Percentiles rank a stretch among this genome's conserved stretches.
These are phyloP conservation scores for Lophiotrema nucula DNA, from an alignment of 495 filamentous ascomycete species.

Conservation along the genomic window DNA sequence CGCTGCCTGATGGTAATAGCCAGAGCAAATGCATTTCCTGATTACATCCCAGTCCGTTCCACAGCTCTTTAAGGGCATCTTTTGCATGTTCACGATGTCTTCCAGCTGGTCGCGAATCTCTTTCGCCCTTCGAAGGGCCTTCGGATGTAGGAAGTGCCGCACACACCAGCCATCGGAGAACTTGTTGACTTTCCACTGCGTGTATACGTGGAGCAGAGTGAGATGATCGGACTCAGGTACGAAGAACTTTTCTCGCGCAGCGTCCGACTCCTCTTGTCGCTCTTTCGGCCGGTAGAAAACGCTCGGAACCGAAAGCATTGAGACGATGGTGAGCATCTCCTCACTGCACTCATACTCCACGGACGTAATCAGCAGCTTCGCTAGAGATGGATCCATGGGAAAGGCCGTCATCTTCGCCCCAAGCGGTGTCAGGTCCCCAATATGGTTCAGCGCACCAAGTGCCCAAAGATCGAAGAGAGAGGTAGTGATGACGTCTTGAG, in stretches of 20 bases:
- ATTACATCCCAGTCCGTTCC: slow-evolving; percentile 97
- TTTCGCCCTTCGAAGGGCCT: slow-evolving; percentile 83
- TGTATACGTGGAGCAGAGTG: slow-evolving; percentile 93
- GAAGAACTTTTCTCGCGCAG: slow-evolving; percentile 97
- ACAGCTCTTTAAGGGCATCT: slow-evolving; percentile 82
- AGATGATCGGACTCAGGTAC: slow-evolving; percentile 97
- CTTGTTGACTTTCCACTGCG: slow-evolving; percentile 91
- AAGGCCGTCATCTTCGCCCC: slow-evolving; percentile 95
- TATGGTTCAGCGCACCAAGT: slow-evolving; percentile 86
- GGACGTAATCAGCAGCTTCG: slow-evolving; percentile 88
- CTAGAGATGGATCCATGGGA: slow-evolving; percentile 92
- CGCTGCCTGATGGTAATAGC: slow-evolving; percentile 98
- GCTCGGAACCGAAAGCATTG: slow-evolving; percentile 93
- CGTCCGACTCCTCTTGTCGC: slow-evolving; percentile 92
- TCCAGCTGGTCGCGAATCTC: slow-evolving; percentile 90
- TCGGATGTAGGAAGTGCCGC: slow-evolving; percentile 89
- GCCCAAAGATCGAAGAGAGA: slow-evolving; percentile 98
- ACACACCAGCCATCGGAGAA: slow-evolving; percentile 89
- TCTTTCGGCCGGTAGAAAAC: slow-evolving; percentile 99
- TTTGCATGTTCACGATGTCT: slow-evolving; percentile 93
- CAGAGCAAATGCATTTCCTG: slow-evolving; percentile 93
- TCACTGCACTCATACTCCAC: slow-evolving; percentile 90
- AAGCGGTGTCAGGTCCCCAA: slow-evolving; percentile 85
- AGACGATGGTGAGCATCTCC: slow-evolving; percentile 97
- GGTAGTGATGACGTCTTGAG: slow-evolving; percentile 96